Conservation (phyloP, 1,284 basidiomycete species). For the Lentinula novae-zelandiae region DNA sequence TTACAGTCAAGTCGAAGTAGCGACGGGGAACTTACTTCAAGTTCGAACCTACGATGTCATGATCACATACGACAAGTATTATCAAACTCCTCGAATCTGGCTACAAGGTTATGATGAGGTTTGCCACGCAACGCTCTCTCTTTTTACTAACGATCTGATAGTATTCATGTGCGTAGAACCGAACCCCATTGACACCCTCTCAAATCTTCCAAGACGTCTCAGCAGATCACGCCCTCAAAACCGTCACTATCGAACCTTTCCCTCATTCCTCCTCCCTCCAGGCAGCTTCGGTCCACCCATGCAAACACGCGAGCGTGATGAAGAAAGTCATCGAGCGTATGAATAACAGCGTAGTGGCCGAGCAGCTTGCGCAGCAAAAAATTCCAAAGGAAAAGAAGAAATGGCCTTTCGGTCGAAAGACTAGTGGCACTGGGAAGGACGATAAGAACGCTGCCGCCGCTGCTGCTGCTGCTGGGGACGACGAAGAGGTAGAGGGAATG, state of each 20-base stretch:
- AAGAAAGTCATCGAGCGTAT: slow-evolving; percentile 99
- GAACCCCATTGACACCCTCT: slow-evolving; percentile 78
- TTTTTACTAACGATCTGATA: background rate
- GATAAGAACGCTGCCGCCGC: slow-evolving; percentile 35
- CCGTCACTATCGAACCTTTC: slow-evolving; percentile 98
- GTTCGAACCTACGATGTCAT: slow-evolving; percentile 99
- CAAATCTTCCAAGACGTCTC: slow-evolving; percentile 98
- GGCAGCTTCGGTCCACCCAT: slow-evolving; percentile 92
- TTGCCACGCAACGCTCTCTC: background rate
- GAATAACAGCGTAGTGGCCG: slow-evolving; percentile 84
- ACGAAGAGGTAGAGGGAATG: slow-evolving; percentile 81
- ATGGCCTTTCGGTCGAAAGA: slow-evolving; percentile 78
- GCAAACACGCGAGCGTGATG: slow-evolving; percentile 99
- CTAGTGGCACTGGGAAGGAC: slow-evolving; percentile 50
- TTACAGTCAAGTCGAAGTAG: slow-evolving; percentile 53
- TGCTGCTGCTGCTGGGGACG: slow-evolving; percentile 38
- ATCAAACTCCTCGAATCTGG: slow-evolving; percentile 96
- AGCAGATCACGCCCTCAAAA: slow-evolving; percentile 97
- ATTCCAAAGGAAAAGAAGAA: slow-evolving; percentile 66
- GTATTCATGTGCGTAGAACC: slow-evolving; percentile 52
- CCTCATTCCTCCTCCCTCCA: slow-evolving; percentile 85
- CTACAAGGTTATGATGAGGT: slow-evolving; percentile 94
- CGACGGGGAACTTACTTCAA: slow-evolving; percentile 84
- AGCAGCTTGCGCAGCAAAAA: slow-evolving; percentile 64
- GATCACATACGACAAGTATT: slow-evolving; percentile 99